Evolutionary conservation across 129 eudicot species (phyloP).

Genomic region (Daucus carota): DNA sequence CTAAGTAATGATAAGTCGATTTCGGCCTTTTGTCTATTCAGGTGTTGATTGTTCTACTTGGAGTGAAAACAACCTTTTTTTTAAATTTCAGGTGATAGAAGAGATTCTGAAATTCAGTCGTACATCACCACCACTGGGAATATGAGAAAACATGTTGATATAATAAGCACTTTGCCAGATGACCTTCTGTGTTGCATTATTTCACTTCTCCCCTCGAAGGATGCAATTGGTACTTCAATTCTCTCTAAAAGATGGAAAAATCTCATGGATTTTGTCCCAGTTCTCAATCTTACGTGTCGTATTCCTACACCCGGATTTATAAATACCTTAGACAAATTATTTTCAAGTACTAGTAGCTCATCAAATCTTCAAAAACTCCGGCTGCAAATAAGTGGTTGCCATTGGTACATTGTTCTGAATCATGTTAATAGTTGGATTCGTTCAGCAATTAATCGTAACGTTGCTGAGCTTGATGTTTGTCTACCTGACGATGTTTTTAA

Average conservation of each 20-base stretch:
- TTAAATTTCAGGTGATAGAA: background rate
- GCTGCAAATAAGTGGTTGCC: background rate
- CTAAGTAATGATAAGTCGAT: background rate
- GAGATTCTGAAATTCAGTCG: background rate
- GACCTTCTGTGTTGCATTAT: background rate
- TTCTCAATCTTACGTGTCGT: background rate
- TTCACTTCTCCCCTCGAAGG: background rate
- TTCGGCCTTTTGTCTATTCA: background rate
- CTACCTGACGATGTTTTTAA: background rate
- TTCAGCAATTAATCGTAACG: background rate
- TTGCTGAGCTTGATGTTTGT: background rate
- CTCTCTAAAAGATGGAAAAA: background rate
- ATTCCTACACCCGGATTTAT: background rate
- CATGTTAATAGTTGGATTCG: background rate
- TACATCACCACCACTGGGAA: background rate
- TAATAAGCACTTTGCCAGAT: background rate
- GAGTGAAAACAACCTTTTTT: background rate
- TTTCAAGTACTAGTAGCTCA: background rate
- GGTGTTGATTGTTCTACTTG: background rate
- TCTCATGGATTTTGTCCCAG: background rate
- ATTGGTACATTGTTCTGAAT: background rate
- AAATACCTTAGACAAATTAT: background rate
- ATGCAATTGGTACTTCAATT: background rate
- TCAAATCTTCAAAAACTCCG: background rate
- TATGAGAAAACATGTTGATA: background rate